Evolutionary conservation across 306 rosid genomes (phyloP), one percentile per base, ranked within the genome.

Genomic region (Citrullus amarus): DNA sequence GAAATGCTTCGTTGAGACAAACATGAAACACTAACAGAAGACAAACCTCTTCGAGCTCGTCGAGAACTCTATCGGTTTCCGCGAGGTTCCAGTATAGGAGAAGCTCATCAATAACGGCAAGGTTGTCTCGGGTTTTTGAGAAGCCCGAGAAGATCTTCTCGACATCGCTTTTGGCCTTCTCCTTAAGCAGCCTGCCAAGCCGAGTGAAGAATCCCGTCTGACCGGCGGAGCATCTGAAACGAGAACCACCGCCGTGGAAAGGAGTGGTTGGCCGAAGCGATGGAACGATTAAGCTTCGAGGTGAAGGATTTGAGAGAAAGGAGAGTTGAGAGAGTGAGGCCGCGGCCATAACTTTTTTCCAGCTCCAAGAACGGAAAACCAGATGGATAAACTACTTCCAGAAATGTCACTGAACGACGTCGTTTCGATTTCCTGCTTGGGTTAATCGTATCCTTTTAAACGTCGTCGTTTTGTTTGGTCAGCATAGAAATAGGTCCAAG

Each of bases 81-180:
- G 97, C 90, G 81, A 95, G 97, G 83, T 95, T 91, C 97, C 97
- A 95, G 67, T 91, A 95, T 38, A 95, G 93, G 13, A 95, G 90
- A 38, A 95, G 97, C 91, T 95, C 97, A 43, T 93, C 97, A 10
- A 95, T 78, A 80, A 95, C 96, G 9, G 96, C 93, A 78, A 95
- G 97, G 30, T 95, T 95, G 78, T 79, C 91, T 0, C 99, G 87
- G 4, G 99, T 95, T 81, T 95, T 95, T 6, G 96, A 87, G 87
- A 95, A 95, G 17, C 99, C 99, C 0, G 93, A 86, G 89, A 92
- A 86, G 50, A 95, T 17, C 86, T 92, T 95, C 46, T 95, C 99
- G 13, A 95, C 97, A 60, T 95, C 99, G 53, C 93, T 91, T 85
- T 91, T 88, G 36, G 98, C 97, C 80, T 93, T 93, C 86, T 93